Evolutionary conservation across 1,284 basidiomycete genomes (phyloP), one percentile per base, ranked within the genome.

Genomic region (Ceratobasidium sp.): DNA sequence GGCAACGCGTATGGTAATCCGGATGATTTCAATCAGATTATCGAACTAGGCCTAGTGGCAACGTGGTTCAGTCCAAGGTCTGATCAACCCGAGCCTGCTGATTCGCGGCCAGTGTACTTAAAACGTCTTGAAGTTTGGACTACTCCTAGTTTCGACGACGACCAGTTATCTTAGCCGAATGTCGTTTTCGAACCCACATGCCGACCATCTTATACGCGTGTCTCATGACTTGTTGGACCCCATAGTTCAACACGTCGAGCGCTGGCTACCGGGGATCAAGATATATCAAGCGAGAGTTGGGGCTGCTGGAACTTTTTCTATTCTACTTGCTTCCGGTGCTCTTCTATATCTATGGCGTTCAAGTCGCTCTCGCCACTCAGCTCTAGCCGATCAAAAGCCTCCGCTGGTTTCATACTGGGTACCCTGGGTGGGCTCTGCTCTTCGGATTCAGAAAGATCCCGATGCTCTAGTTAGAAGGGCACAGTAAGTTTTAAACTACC

Each of bases 391-490:
- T 33, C 31, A 56, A 59, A 62, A 31, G 36, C 75, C 75, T 0
- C 75, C 75, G 15, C 45, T 76, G 1, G 57, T 74, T 8, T 48
- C 73, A 15, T 67, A 76, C 51, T 50, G 50, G 50, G 54, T 76
- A 6, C 75, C 75, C 8, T 76, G 75, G 75, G 14, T 76, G 44
- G 75, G 75, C 17, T 76, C 75, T 3, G 75, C 75, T 9, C 27
- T 76, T 9, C 48, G 59, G 57, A 22, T 76, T 36, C 64, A 67
- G 14, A 65, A 53, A 19, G 59, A 76, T 62, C 75, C 75, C 9
- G 75, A 76, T 45, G n/a, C 56, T 2, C 47, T 76, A 24, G 69
- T 71, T 27, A 41, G 31, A 29, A 41, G 50, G 50, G 72, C 73
- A 1, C 60, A 56, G 75, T 76, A 51, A 31, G 73, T 51, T 22